Evolutionary conservation across 2,329 filamentous ascomycete genomes (phyloP).

Genomic region (Lecanoromycetidae sp.): DNA sequence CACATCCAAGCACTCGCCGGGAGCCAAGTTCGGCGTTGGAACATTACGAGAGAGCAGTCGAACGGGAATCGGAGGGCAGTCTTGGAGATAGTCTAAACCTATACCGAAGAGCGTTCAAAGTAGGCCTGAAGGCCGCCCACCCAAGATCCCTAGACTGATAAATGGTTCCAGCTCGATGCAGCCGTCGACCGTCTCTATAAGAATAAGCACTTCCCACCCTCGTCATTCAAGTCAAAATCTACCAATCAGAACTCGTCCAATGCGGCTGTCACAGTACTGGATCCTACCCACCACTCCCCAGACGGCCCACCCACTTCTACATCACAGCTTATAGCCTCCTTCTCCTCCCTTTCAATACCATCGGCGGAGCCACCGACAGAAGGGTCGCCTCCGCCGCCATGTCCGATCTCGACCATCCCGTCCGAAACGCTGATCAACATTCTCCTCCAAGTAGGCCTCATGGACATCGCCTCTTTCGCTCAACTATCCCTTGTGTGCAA

Average conservation of each 20-base stretch:
- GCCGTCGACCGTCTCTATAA: slow-evolving; percentile 76
- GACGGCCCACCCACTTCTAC: slow-evolving; percentile 40
- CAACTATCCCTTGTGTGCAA: slow-evolving; percentile 75
- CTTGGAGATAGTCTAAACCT: slow-evolving; percentile 78
- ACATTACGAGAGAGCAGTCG: slow-evolving; percentile 83
- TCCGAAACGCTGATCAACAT: slow-evolving; percentile 78
- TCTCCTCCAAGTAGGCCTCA: slow-evolving; percentile 57
- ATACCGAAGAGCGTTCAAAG: slow-evolving; percentile 82
- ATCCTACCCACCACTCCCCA: slow-evolving; percentile 46
- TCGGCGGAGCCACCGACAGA: slow-evolving; percentile 57
- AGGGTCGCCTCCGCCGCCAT: slow-evolving; percentile 60
- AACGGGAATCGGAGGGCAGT: slow-evolving; percentile 73
- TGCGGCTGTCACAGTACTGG: slow-evolving; percentile 40
- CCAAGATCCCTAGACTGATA: background rate
- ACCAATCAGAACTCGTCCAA: slow-evolving; percentile 35
- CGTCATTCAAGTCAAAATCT: slow-evolving; percentile 41
- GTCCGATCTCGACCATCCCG: slow-evolving; percentile 64
- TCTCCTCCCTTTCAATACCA: slow-evolving; percentile 57
- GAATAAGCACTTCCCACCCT: slow-evolving; percentile 75
- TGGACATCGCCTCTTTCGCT: slow-evolving; percentile 65
- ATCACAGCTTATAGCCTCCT: slow-evolving; percentile 62
- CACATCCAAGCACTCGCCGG: slow-evolving; percentile 19
- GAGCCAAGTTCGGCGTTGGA: slow-evolving; percentile 71
- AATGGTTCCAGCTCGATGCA: slow-evolving; percentile 52
- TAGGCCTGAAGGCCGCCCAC: slow-evolving; percentile 30